Evolutionary conservation across 805 yeast genomes (phyloP).

Genomic region (Saturnispora besseyi): DNA sequence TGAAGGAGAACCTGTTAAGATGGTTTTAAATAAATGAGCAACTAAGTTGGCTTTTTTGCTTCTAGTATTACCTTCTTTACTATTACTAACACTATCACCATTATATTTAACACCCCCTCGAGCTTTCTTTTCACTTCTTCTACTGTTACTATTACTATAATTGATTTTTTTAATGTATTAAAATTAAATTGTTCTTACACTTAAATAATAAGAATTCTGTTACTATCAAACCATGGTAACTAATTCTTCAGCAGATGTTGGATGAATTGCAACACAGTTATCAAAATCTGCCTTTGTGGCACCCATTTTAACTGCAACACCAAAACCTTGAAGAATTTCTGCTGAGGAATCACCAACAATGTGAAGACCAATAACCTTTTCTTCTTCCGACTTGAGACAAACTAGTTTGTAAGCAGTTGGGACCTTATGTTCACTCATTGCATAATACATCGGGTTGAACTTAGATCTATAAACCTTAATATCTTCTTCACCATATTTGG

Average conservation of each 20-base stretch:
- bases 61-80: neutral
- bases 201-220: neutral
- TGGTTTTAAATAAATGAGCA: slow-evolving; percentile 42
- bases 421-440: slow-evolving; percentile 72
- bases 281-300: slow-evolving; percentile 96
- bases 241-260: slow-evolving; percentile 95
- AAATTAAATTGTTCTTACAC: slow-evolving; percentile 14
- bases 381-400: slow-evolving; percentile 61
- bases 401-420: slow-evolving; percentile 84
- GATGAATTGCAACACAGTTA: slow-evolving; percentile 95
- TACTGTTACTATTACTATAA: neutral
- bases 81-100: neutral
- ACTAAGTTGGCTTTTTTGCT: neutral
- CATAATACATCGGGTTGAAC: slow-evolving; percentile 89
- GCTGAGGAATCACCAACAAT: slow-evolving; percentile 84
- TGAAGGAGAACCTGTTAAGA: slow-evolving; percentile 91
- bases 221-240: slow-evolving; percentile 55
- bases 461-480: slow-evolving; percentile 74
- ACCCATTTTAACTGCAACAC: slow-evolving; percentile 98
- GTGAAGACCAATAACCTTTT: slow-evolving; percentile 93
- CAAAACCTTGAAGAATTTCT: slow-evolving; percentile 96
- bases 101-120: neutral
- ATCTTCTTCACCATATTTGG: slow-evolving; percentile 69
- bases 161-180: neutral
- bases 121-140: neutral